Evolutionary conservation across 176 grass and related monocot species (phyloP).

Genomic region (Eleusine indica): DNA sequence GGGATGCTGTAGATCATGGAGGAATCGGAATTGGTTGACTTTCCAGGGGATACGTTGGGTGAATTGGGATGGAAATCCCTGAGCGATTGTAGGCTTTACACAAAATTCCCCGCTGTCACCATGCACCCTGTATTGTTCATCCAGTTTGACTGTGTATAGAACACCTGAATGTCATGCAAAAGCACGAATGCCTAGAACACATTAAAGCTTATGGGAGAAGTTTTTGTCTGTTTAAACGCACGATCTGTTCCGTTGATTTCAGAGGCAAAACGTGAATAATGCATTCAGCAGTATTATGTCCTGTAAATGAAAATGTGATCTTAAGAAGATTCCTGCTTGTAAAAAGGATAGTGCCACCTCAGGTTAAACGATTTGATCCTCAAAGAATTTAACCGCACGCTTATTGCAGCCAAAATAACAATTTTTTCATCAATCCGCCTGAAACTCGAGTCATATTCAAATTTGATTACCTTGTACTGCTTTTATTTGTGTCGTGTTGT

Average conservation of each 20-base stretch:
- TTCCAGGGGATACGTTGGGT: neutral
- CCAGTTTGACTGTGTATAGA: neutral
- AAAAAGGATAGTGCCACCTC: neutral
- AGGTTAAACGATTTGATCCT: neutral
- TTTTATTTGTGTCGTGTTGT: neutral
- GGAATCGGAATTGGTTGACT: conserved; percentile 10
- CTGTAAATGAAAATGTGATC: neutral
- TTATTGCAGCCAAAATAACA: neutral
- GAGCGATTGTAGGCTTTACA: neutral
- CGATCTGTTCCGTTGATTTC: neutral
- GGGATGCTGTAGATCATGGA: conserved; percentile 23
- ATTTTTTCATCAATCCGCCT: neutral
- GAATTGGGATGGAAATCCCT: neutral
- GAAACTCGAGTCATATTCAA: neutral
- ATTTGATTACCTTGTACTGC: neutral
- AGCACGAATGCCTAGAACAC: neutral
- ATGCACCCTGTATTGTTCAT: conserved; percentile 4
- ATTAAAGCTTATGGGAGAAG: neutral
- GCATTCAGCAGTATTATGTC: conserved; percentile 12
- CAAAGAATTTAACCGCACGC: neutral
- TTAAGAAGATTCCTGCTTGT: conserved; percentile 11
- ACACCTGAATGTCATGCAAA: conserved; percentile 4
- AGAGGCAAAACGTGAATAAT: neutral
- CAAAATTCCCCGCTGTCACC: neutral
- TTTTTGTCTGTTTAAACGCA: neutral